A percentile compares a stretch with the other conserved stretches of the same genome.
phyloP scores from a whole-genome alignment of 176 grass and related monocot species.

The Cymbopogon citratus region DNA sequence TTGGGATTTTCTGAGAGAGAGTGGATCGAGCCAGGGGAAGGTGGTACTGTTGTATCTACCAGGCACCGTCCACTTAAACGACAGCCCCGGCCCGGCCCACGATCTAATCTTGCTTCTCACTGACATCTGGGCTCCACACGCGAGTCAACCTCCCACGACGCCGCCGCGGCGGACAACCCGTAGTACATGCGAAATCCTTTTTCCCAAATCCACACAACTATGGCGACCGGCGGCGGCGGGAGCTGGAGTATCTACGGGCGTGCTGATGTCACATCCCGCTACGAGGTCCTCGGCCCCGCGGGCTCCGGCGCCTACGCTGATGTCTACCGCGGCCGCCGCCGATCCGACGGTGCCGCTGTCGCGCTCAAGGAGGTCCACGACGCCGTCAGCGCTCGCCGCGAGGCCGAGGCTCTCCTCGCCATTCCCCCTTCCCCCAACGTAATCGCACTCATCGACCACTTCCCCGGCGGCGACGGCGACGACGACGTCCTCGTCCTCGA shows the following conservation, averaged over 20 bases:
- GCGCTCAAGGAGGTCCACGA: constrained; percentile 97
- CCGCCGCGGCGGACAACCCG: no score
- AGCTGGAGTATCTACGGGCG: constrained; percentile 82
- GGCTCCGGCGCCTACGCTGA: constrained; percentile 90
- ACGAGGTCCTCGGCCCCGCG: constrained; percentile 71
- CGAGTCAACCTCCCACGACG: neutral
- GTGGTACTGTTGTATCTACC: no score
- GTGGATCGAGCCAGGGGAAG: no score
- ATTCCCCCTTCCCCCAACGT: constrained; percentile 46
- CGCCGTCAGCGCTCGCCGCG: constrained; percentile 66
- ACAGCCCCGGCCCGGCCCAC: neutral
- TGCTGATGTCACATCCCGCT: constrained; percentile 56
- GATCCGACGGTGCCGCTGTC: constrained; percentile 60
- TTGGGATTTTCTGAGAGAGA: neutral
- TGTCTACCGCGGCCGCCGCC: constrained; percentile 84
- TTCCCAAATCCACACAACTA: neutral
- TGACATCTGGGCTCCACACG: neutral
- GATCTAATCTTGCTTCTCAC: neutral
- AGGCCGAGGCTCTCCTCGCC: constrained; percentile 73
- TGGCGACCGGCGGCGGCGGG: constrained; percentile 45
- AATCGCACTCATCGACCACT: constrained; percentile 72
- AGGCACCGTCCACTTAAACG: no score
- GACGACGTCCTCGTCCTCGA: constrained; percentile 89
- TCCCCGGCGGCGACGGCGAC: constrained; percentile 62
- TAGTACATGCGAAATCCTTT: no score